Percentiles rank a stretch among this genome's conserved stretches.
Evolutionary conservation across 805 yeast genomes (phyloP).

Genomic region (Groenewaldozyma salmanticensis): DNA sequence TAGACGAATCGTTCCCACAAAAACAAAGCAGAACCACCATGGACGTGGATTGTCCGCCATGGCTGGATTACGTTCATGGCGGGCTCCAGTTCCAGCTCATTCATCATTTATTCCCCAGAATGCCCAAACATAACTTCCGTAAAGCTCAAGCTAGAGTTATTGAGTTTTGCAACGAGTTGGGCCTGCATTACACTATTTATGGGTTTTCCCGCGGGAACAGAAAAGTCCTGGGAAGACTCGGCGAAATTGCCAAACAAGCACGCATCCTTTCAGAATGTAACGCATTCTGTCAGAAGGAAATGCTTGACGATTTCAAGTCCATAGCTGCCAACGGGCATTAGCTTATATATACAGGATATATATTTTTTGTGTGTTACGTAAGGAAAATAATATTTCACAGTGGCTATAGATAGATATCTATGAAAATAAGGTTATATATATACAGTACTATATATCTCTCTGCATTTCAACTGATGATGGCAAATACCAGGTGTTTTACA

Average conservation of each 20-base stretch:
- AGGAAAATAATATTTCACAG: background rate
- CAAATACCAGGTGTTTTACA: too few species aligned
- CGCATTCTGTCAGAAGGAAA: conserved; percentile 47
- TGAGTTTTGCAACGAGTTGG: conserved; percentile 66
- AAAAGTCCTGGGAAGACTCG: conserved; percentile 57
- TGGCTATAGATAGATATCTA: background rate
- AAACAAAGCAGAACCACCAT: conserved; percentile 83
- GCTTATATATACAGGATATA: background rate
- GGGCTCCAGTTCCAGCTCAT: conserved; percentile 88
- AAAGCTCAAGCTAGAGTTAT: conserved; percentile 62
- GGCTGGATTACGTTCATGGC: conserved; percentile 88
- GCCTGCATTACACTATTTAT: conserved; percentile 71
- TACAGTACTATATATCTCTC: too few species aligned
- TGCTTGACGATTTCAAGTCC: conserved; percentile 8
- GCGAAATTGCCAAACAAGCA: conserved; percentile 74
- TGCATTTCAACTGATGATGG: too few species aligned
- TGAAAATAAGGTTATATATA: background rate
- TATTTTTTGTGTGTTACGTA: background rate
- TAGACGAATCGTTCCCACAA: conserved; percentile 66
- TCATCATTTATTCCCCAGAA: conserved; percentile 81
- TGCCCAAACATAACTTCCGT: conserved; percentile 82
- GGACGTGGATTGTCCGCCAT: conserved; percentile 91
- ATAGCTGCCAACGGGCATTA: too few species aligned
- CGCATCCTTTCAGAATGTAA: conserved; percentile 65
- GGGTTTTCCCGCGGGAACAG: conserved; percentile 75